Evolutionary conservation across 2,329 filamentous ascomycete genomes (phyloP).

Genomic region (Fusarium stilboides): DNA sequence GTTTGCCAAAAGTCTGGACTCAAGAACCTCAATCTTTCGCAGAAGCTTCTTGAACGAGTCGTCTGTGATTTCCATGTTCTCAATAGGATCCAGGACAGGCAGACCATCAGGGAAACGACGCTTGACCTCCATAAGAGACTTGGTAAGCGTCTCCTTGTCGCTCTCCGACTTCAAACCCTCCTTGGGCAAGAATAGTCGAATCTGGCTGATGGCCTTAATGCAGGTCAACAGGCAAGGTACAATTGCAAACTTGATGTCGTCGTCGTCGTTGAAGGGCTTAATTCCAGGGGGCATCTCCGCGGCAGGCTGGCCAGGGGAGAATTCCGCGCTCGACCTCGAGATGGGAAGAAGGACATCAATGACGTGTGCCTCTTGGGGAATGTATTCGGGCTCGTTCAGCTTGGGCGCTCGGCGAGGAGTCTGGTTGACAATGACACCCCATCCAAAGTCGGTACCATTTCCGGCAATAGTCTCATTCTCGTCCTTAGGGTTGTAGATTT

Average conservation of each 20-base stretch:
- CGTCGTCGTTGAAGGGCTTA: conserved; percentile 51
- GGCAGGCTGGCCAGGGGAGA: conserved; percentile 55
- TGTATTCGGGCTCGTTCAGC: conserved; percentile 76
- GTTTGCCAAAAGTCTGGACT: conserved; percentile 89
- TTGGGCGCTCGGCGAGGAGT: conserved; percentile 76
- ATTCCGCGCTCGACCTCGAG: conserved; percentile 65
- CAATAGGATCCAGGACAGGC: conserved; percentile 89
- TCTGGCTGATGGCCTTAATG: conserved; percentile 86
- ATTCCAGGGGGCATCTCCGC: conserved; percentile 75
- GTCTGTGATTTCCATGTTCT: conserved; percentile 95
- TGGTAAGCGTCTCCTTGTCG: conserved; percentile 77
- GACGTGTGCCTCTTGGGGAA: conserved; percentile 83
- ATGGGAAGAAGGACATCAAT: conserved; percentile 84
- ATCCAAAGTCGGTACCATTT: conserved; percentile 81
- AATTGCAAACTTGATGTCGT: conserved; percentile 51
- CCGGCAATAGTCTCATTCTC: conserved; percentile 59
- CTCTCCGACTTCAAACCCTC: conserved; percentile 76
- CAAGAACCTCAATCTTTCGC: conserved; percentile 95
- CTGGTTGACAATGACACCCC: conserved; percentile 89
- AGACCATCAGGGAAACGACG: conserved; percentile 93
- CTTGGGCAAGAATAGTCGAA: conserved; percentile 86
- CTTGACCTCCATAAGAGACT: conserved; percentile 82
- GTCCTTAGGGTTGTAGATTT: conserved; percentile 79
- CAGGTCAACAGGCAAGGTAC: conserved; percentile 90
- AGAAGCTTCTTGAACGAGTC: conserved; percentile 94